Evolutionary conservation across 495 filamentous ascomycete genomes (phyloP).

Genomic region (Cairneyella variabilis): DNA sequence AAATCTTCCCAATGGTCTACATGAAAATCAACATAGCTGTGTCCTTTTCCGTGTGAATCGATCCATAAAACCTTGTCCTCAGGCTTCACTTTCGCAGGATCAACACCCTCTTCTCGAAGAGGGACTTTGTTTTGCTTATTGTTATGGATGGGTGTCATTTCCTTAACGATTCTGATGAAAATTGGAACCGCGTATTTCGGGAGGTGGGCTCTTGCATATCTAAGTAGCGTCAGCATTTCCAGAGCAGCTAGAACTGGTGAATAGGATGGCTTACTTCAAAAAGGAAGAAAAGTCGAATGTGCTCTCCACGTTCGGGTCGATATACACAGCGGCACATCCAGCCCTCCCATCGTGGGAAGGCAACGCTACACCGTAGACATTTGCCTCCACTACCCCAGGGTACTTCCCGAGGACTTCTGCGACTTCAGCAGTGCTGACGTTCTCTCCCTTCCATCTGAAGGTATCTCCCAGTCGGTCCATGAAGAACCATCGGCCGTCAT

Average conservation of each 20-base stretch:
- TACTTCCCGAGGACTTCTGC: slow-evolving; percentile 61
- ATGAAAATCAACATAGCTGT: slow-evolving; percentile 54
- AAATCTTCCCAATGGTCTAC: slow-evolving; percentile 55
- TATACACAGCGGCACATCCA: slow-evolving; percentile 55
- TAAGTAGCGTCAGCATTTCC: slow-evolving; percentile 16
- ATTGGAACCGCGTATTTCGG: slow-evolving; percentile 75
- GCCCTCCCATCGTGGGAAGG: slow-evolving; percentile 70
- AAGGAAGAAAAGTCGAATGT: slow-evolving; percentile 52
- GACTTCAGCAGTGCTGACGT: slow-evolving; percentile 77
- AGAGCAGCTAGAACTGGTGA: background rate
- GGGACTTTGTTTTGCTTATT: slow-evolving; percentile 82
- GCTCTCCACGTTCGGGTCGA: slow-evolving; percentile 36
- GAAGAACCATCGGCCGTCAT: slow-evolving; percentile 76
- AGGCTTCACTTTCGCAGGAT: slow-evolving; percentile 51
- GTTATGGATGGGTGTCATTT: slow-evolving; percentile 66
- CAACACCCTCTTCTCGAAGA: slow-evolving; percentile 66
- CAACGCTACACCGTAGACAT: slow-evolving; percentile 72
- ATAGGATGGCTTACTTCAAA: slow-evolving; percentile 33
- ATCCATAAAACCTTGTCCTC: slow-evolving; percentile 56
- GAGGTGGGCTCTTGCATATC: slow-evolving; percentile 50
- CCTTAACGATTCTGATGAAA: slow-evolving; percentile 62
- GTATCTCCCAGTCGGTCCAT: slow-evolving; percentile 74
- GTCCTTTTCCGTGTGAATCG: slow-evolving; percentile 40
- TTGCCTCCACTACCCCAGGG: slow-evolving; percentile 68
- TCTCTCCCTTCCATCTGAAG: slow-evolving; percentile 81